Base-by-base conservation (phyloP, 139 green algal genomes). In the Asterochloris erici region DNA sequence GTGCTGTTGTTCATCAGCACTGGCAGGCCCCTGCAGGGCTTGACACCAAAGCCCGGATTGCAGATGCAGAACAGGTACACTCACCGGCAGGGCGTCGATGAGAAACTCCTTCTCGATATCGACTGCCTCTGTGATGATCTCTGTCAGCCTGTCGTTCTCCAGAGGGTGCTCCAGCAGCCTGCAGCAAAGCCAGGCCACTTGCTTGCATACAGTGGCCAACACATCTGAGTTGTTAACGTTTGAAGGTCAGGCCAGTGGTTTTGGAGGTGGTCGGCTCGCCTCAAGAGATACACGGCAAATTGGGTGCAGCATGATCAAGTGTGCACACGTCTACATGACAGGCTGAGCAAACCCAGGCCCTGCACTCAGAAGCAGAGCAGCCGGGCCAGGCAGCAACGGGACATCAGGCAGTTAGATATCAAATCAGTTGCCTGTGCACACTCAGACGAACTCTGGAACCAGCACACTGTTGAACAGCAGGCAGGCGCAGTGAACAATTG, bases 31-130 rank as follows among this genome's bases (percentile, higher is more conserved):
- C 38, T 54, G 38, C 38, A 10, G 6, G 38, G 38, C 38, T 54
- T 54, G 38, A 54, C 38, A 54, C 38, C 38, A 54, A 6, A 6
- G 38, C n/a, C n/a, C n/a, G n/a, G n/a, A n/a, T n/a, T n/a, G 38
- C 38, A 54, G 1, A 26, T 71, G 1, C 17, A 26, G 19, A 71
- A 71, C 19, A 10, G 66, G 66, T 9, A 24, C n/a, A 21, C 60
- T 80, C 21, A 95, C 91, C 4, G 94, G 94, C 61, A 98, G 85
- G 6, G 95, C 90, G 9, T 99, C 95, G 75, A 88, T 95, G 15
- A 99, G 38, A 68, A 99, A 99, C 88, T 98, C 94, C 83, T 94
- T 90, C 90, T 99, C 97, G 74, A 99, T 98, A 13, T 85, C 85
- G 14, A 99, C 97, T 9, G 97, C 97, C 68, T 98, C 92, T 0